phyloP scores from a whole-genome alignment of 148 eudicot species.

The Salicornia ramosissima region DNA sequence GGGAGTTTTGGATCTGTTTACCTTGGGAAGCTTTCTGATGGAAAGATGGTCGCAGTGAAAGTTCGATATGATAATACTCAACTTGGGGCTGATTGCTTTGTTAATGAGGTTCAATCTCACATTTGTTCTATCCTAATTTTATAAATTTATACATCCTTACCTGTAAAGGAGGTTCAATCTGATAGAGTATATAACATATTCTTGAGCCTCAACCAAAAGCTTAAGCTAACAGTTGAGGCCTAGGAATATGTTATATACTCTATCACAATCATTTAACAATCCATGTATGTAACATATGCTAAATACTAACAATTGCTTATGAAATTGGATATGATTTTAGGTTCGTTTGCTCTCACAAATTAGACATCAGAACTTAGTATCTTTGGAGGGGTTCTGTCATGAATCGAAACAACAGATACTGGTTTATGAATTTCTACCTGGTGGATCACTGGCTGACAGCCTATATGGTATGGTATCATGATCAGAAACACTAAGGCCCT shows the following conservation, averaged over 20 bases:
- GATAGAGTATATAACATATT: no score
- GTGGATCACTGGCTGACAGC: slow-evolving; percentile 86
- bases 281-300: neutral
- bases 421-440: slow-evolving; percentile 69
- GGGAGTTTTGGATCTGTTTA: slow-evolving; percentile 86
- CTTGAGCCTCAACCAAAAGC: no score
- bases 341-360: slow-evolving; percentile 68
- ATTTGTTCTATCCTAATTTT: neutral
- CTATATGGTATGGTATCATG: slow-evolving; percentile 49
- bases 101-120: slow-evolving; percentile 52
- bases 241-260: no score
- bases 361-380: slow-evolving; percentile 69
- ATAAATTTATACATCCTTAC: neutral
- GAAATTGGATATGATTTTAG: slow-evolving; percentile 27
- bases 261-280: neutral
- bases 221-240: no score
- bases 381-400: slow-evolving; percentile 72
- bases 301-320: neutral
- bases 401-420: slow-evolving; percentile 73
- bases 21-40: slow-evolving; percentile 59
- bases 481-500: slow-evolving; percentile 2
- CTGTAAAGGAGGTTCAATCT: neutral
- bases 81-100: slow-evolving; percentile 65
- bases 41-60: slow-evolving; percentile 70
- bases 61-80: slow-evolving; percentile 59